These are phyloP conservation scores for Pseudopithomyces maydicus DNA, from an alignment of 2,329 filamentous ascomycete genomes.

Conservation along the genomic window DNA sequence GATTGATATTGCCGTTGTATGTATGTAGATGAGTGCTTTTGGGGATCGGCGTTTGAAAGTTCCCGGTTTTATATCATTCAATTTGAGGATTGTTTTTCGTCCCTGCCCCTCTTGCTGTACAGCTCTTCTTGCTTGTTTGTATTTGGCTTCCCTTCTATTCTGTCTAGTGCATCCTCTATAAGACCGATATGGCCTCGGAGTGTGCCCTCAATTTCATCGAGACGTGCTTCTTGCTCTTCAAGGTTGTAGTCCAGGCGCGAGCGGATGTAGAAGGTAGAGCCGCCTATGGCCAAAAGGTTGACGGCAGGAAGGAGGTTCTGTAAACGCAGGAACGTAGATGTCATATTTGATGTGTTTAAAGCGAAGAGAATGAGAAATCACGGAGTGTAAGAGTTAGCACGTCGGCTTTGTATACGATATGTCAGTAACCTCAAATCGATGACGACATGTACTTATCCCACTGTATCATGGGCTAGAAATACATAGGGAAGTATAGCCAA, in stretches of 20 bases:
- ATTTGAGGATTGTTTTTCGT: slow-evolving; percentile 18
- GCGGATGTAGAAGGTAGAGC: slow-evolving; percentile 30
- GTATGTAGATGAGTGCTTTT: no score
- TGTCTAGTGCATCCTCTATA: slow-evolving; percentile 53
- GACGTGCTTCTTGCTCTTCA: slow-evolving; percentile 54
- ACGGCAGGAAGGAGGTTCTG: slow-evolving; percentile 14
- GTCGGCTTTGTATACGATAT: neutral
- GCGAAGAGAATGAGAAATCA: neutral
- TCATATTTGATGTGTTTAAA: neutral
- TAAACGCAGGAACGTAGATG: slow-evolving; percentile 1
- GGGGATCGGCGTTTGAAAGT: neutral
- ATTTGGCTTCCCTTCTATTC: slow-evolving; percentile 49
- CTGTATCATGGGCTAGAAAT: neutral
- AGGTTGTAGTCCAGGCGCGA: slow-evolving; percentile 50
- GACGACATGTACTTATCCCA: slow-evolving; percentile 11
- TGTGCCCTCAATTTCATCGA: slow-evolving; percentile 56
- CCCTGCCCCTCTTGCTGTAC: slow-evolving; percentile 27
- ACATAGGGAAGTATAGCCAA: no score
- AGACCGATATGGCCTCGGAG: slow-evolving; percentile 54
- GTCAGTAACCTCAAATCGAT: slow-evolving; percentile 7
- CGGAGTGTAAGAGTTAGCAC: neutral
- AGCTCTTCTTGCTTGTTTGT: slow-evolving; percentile 44
- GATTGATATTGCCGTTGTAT: no score
- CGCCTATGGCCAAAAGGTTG: slow-evolving; percentile 25
- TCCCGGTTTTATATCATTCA: neutral